phyloP scores from a whole-genome alignment of 73 alveolate genomes.

The Stentor coeruleus region DNA sequence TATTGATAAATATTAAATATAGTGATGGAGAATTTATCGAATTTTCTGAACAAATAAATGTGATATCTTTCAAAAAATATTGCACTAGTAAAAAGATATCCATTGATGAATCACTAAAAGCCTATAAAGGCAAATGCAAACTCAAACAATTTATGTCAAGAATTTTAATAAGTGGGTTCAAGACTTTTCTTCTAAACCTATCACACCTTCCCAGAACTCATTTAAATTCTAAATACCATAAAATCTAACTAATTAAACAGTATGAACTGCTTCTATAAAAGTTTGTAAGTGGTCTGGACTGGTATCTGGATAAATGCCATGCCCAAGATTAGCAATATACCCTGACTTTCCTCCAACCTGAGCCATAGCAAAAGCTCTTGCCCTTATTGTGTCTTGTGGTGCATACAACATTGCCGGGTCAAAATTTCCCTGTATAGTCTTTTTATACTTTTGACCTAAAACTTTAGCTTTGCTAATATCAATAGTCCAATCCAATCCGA shows the following conservation, averaged over 20 bases:
- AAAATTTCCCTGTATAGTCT: conserved; percentile 60
- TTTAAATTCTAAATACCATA: no score
- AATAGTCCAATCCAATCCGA: conserved; percentile 48
- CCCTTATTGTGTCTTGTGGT: conserved; percentile 40
- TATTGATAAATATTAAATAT: no score
- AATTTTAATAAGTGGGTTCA: no score
- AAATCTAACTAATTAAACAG: not conserved
- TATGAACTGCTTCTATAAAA: conserved; percentile 35
- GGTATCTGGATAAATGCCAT: conserved; percentile 66
- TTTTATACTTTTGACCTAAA: conserved; percentile 16
- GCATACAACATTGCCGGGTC: conserved; percentile 65
- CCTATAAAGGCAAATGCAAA: no score
- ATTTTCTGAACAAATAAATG: no score
- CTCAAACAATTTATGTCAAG: no score
- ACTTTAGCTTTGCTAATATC: conserved; percentile 35
- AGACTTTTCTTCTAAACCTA: no score
- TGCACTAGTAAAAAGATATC: no score
- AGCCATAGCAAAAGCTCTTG: conserved; percentile 45
- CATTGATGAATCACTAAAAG: no score
- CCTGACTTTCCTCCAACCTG: conserved; percentile 37
- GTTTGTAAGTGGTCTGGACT: conserved; percentile 43
- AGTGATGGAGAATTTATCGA: no score
- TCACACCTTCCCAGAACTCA: no score
- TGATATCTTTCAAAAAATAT: no score
- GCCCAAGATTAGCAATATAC: conserved; percentile 60